Conservation (phyloP, 2,329 filamentous ascomycete species). For the Ophiostoma triangulosporum region DNA sequence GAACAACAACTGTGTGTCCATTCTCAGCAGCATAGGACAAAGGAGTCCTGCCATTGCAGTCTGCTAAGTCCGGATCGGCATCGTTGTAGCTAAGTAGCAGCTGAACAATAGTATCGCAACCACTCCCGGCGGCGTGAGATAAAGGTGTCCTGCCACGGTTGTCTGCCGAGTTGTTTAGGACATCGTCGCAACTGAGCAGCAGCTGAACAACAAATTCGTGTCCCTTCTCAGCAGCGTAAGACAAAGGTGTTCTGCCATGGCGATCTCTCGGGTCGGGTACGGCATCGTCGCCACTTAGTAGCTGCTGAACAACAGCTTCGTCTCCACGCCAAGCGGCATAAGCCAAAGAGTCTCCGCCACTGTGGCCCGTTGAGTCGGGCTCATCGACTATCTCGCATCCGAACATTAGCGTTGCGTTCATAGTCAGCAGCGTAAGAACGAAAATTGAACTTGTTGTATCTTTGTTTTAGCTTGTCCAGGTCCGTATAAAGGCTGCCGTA, state of each 20-base stretch:
- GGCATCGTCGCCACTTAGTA: too few species aligned
- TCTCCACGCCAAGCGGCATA: too few species aligned
- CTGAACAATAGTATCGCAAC: not conserved
- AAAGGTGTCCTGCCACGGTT: too few species aligned
- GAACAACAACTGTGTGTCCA: not conserved
- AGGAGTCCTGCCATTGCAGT: not conserved
- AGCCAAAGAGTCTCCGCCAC: too few species aligned
- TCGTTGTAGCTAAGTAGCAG: not conserved
- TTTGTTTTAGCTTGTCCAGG: not conserved
- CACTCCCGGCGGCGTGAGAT: not conserved
- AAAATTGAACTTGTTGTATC: too few species aligned
- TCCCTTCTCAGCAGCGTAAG: not conserved
- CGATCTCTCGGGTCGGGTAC: not conserved
- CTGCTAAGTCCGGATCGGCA: not conserved
- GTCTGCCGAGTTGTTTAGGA: not conserved
- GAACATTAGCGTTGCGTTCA: too few species aligned
- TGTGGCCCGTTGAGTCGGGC: too few species aligned
- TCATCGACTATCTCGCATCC: too few species aligned
- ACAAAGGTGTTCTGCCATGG: not conserved
- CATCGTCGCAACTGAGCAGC: not conserved
- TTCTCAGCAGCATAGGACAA: not conserved
- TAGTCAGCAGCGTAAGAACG: too few species aligned
- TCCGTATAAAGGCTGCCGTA: not conserved
- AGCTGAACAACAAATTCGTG: not conserved
- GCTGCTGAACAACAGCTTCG: too few species aligned